These are phyloP conservation scores for Sutorius eximius DNA, from an alignment of 1,284 basidiomycete species.

Conservation along the genomic window DNA sequence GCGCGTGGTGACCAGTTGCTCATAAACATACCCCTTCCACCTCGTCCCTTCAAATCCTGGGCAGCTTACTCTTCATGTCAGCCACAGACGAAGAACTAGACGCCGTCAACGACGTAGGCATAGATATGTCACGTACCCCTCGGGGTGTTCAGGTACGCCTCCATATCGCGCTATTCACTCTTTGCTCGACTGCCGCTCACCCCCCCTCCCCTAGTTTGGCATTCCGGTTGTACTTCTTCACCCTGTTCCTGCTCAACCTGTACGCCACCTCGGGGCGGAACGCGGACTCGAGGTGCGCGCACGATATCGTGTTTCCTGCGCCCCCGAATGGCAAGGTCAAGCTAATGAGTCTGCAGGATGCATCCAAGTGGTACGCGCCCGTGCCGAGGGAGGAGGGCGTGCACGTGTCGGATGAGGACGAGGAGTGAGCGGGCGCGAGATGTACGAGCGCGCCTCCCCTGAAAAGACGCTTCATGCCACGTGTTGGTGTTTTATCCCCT, in stretches of 20 bases:
- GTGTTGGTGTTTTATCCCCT: no score
- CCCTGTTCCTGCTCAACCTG: constrained; percentile 57
- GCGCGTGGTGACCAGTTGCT: constrained; percentile 53
- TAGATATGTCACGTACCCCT: constrained; percentile 90
- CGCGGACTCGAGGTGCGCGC: constrained; percentile 31
- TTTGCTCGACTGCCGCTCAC: background rate
- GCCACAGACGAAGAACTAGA: constrained; percentile 87
- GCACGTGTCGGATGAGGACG: constrained; percentile 38
- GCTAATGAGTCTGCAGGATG: constrained; percentile 26
- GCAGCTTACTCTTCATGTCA: constrained; percentile 80
- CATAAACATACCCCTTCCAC: constrained; percentile 26
- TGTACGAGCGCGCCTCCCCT: background rate
- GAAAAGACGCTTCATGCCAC: no score
- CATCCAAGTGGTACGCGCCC: constrained; percentile 42
- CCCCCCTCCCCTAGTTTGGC: constrained; percentile 49
- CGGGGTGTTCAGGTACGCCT: constrained; percentile 74
- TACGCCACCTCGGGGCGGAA: constrained; percentile 65
- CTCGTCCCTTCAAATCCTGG: background rate
- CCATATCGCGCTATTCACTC: no score
- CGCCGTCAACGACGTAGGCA: constrained; percentile 64
- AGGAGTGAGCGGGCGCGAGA: constrained; percentile 21
- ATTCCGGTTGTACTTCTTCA: constrained; percentile 75
- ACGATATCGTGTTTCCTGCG: constrained; percentile 22
- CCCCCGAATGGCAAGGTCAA: constrained; percentile 31
- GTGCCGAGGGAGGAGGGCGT: constrained; percentile 35